phyloP scores from a whole-genome alignment of 352 stramenopile species.

The Phytophthora tubulina region DNA sequence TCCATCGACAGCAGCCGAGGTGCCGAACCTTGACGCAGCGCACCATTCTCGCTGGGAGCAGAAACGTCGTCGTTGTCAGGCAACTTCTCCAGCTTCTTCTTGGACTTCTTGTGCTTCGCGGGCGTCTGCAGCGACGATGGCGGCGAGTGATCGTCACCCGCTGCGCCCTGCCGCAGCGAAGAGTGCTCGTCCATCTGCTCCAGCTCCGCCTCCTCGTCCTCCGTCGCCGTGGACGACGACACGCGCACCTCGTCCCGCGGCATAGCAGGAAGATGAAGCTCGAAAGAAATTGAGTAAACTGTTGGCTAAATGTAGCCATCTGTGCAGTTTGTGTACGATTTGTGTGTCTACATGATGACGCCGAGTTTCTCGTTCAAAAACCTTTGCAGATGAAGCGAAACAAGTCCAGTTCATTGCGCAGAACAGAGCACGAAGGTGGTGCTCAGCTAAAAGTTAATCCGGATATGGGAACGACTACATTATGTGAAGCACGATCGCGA shows the following conservation, averaged over 20 bases:
- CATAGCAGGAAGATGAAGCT: slow-evolving; percentile 12
- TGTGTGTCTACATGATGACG: not conserved
- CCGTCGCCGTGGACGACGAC: slow-evolving; percentile 25
- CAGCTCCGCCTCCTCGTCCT: slow-evolving; percentile 40
- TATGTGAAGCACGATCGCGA: not conserved
- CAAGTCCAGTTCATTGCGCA: no score
- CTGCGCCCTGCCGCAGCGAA: slow-evolving; percentile 33
- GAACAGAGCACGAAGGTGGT: no score
- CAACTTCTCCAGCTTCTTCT: slow-evolving; percentile 21
- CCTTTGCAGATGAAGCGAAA: no score
- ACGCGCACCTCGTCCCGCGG: slow-evolving; percentile 17
- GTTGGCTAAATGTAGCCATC: slow-evolving; percentile 9
- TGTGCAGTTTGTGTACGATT: not conserved
- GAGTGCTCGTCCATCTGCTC: slow-evolving; percentile 44
- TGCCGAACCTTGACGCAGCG: slow-evolving; percentile 46
- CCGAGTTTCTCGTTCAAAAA: no score
- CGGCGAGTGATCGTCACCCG: slow-evolving; percentile 36
- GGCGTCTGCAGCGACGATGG: slow-evolving; percentile 20
- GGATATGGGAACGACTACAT: not conserved
- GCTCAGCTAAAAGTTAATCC: no score
- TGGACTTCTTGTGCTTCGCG: slow-evolving; percentile 7
- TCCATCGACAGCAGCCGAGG: slow-evolving; percentile 46
- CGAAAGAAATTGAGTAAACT: not conserved
- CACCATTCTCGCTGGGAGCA: slow-evolving; percentile 14
- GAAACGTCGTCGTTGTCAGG: not conserved